phyloP scores from a whole-genome alignment of 305 asterid genomes.

The Rubia tinctorum region DNA sequence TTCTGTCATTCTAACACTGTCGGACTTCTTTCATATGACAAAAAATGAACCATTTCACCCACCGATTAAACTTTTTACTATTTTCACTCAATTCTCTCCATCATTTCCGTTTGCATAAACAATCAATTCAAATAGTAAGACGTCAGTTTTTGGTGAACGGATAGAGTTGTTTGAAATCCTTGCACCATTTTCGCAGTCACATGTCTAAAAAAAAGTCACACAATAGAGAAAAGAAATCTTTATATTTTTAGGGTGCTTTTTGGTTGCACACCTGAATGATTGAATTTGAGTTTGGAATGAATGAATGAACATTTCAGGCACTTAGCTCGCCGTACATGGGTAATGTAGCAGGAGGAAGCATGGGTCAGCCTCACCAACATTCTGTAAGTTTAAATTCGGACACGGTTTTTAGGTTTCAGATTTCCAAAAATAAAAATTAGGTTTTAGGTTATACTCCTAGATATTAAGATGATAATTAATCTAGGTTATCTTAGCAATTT shows the following conservation, averaged over 20 bases:
- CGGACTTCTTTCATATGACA: neutral
- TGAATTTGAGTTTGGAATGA: slow-evolving; percentile 9
- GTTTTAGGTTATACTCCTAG: neutral
- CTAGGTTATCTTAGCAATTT: no score
- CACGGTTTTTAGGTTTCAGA: neutral
- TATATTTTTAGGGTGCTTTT: slow-evolving; percentile 8
- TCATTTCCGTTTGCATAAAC: no score
- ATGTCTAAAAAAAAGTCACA: neutral
- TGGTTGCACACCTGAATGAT: neutral
- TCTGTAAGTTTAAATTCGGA: slow-evolving; percentile 29
- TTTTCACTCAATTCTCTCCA: no score
- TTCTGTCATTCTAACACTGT: neutral
- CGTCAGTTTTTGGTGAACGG: no score
- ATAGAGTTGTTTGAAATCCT: no score
- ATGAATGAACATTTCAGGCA: slow-evolving; percentile 30
- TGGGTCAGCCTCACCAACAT: slow-evolving; percentile 30
- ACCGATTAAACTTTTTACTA: no score
- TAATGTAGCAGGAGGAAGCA: slow-evolving; percentile 32
- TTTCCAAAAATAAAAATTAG: no score
- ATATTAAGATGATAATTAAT: no score
- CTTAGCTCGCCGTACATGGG: slow-evolving; percentile 47
- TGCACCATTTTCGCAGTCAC: no score
- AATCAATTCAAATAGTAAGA: no score
- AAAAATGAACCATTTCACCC: neutral
- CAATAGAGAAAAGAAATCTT: neutral